phyloP scores from a whole-genome alignment of 257 asterid genomes.

The Scutellaria minor region DNA sequence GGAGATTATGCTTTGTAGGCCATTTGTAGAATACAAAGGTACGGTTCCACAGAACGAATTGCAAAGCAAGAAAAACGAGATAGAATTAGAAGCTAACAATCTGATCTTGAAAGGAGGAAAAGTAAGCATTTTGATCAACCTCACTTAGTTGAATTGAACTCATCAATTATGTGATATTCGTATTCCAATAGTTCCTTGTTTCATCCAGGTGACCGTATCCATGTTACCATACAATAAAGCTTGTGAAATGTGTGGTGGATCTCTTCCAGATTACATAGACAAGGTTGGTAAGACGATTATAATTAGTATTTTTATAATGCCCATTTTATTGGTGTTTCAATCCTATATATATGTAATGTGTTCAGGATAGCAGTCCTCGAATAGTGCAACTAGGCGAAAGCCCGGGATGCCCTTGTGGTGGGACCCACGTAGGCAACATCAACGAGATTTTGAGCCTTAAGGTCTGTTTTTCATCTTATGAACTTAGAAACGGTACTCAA shows the following conservation, averaged over 20 bases:
- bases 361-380: slow-evolving; percentile 81
- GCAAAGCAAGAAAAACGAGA: slow-evolving; percentile 59
- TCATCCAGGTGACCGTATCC: slow-evolving; percentile 63
- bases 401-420: slow-evolving; percentile 91
- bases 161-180: not conserved
- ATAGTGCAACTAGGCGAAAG: slow-evolving; percentile 67
- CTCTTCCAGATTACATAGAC: slow-evolving; percentile 82
- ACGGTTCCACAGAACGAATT: slow-evolving; percentile 58
- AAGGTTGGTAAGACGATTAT: slow-evolving; percentile 48
- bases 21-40: slow-evolving; percentile 85
- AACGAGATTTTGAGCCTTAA: slow-evolving; percentile 63
- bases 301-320: not conserved
- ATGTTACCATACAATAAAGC: slow-evolving; percentile 68
- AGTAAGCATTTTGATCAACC: slow-evolving; percentile 43
- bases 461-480: slow-evolving; percentile 33
- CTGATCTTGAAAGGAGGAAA: slow-evolving; percentile 74
- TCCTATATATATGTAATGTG: not conserved
- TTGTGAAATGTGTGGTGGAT: slow-evolving; percentile 71
- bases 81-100: slow-evolving; percentile 66
- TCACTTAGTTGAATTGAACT: slow-evolving; percentile 4
- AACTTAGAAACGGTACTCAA: not conserved
- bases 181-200: not conserved
- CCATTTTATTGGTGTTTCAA: not conserved
- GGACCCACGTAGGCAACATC: slow-evolving; percentile 76
- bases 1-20: slow-evolving; percentile 49